Evolutionary conservation across 768 basidiomycete genomes (phyloP).

Genomic region (Tephrocybe sp.): DNA sequence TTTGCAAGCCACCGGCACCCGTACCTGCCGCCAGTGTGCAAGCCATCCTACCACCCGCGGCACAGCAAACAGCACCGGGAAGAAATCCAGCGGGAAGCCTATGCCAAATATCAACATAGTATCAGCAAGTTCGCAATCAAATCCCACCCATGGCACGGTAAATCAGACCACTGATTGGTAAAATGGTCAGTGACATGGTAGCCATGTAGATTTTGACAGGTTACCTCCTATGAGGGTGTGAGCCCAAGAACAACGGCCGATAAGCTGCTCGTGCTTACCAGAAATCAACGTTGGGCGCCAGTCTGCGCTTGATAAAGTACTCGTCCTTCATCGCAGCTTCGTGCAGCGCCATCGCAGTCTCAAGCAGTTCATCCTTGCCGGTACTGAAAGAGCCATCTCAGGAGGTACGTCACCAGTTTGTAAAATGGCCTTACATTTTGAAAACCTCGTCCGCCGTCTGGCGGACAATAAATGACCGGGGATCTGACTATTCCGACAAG

Average conservation of each 20-base stretch:
- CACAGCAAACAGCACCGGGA: conserved; percentile 91
- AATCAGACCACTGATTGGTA: conserved; percentile 66
- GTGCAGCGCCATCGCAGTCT: conserved; percentile 88
- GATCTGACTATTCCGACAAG: conserved; percentile 73
- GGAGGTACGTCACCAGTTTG: background rate
- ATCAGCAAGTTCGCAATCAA: background rate
- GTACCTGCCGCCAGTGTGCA: conserved; percentile 87
- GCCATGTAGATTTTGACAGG: background rate
- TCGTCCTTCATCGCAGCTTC: conserved; percentile 90
- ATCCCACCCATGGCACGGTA: conserved; percentile 88
- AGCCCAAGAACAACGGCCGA: conserved; percentile 9
- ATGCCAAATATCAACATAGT: conserved; percentile 11
- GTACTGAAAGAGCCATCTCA: conserved; percentile 49
- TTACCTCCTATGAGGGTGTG: conserved; percentile 53
- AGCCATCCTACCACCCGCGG: conserved; percentile 93
- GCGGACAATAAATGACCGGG: conserved; percentile 87
- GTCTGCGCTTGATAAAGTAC: conserved; percentile 78
- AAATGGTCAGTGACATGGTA: conserved; percentile 2
- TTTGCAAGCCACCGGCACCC: conserved; percentile 5
- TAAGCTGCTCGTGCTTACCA: conserved; percentile 50
- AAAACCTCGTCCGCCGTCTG: conserved; percentile 93
- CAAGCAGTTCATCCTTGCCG: conserved; percentile 80
- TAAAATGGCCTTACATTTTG: conserved; percentile 55
- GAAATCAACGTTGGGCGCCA: conserved; percentile 92
- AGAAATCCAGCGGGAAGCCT: conserved; percentile 94